phyloP scores from a whole-genome alignment of 2,329 filamentous ascomycete genomes.

The Pseudogymnoascus verrucosus region DNA sequence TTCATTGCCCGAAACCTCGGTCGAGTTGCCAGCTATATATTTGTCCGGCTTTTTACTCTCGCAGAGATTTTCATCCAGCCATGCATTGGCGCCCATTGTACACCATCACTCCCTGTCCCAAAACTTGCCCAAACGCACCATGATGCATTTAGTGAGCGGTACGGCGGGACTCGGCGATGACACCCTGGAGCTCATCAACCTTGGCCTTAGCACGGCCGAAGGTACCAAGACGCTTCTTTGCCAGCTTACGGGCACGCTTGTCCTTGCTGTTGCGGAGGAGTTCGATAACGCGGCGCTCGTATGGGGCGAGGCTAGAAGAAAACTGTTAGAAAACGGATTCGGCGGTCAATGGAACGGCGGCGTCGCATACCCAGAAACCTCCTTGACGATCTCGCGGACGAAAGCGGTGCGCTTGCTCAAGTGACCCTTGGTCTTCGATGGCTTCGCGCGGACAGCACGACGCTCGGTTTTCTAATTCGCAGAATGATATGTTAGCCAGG shows the following conservation, averaged over 20 bases:
- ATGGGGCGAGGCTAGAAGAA: constrained; percentile 64
- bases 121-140: background rate
- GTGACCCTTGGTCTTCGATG: constrained; percentile 87
- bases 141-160: constrained; percentile 53
- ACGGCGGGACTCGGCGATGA: constrained; percentile 93
- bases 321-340: background rate
- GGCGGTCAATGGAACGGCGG: background rate
- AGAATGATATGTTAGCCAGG: constrained; percentile 23
- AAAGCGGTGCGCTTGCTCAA: constrained; percentile 95
- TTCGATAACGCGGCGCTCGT: constrained; percentile 99
- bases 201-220: constrained; percentile 98
- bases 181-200: constrained; percentile 97
- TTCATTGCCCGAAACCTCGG: constrained; percentile 8
- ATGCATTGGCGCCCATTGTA: constrained; percentile 4
- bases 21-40: constrained; percentile 7
- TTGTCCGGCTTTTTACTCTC: constrained; percentile 4
- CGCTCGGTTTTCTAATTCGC: constrained; percentile 68
- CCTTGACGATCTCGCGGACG: constrained; percentile 95
- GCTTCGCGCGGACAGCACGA: constrained; percentile 68
- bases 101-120: constrained; percentile 10
- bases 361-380: constrained; percentile 78
- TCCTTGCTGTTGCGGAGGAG: constrained; percentile 98
- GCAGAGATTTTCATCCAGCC: constrained; percentile 5
- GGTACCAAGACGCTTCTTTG: constrained; percentile 99
- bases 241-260: constrained; percentile 97